These are phyloP conservation scores for Pleurotus sapidus DNA, from an alignment of 768 basidiomycete species.

Conservation along the genomic window DNA sequence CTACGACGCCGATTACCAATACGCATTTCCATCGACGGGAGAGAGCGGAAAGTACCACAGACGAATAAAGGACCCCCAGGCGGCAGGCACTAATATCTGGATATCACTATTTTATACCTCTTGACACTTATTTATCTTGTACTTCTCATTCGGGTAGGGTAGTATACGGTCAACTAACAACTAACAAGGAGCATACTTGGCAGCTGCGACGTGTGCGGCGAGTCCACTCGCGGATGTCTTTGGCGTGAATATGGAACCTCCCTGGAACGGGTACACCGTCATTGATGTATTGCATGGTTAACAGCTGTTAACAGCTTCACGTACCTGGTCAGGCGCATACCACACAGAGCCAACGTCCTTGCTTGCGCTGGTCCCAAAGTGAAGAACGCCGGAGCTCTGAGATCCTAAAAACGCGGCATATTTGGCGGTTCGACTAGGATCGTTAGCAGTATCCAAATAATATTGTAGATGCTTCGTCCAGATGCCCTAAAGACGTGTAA, in stretches of 20 bases:
- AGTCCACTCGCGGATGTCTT: conserved; percentile 41
- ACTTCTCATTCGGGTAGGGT: background rate
- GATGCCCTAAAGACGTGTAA: conserved; percentile 32
- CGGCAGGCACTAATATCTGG: background rate
- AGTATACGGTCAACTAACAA: background rate
- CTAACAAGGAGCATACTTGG: conserved; percentile 40
- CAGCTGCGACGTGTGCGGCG: conserved; percentile 39
- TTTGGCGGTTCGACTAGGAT: conserved; percentile 37
- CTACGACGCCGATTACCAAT: conserved; percentile 24
- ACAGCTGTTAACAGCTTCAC: background rate
- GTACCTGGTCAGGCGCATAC: conserved; percentile 40
- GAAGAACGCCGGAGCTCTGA: conserved; percentile 40
- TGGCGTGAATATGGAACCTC: conserved; percentile 41
- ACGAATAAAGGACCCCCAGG: conserved; percentile 7
- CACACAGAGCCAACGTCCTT: conserved; percentile 45
- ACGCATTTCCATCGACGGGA: conserved; percentile 26
- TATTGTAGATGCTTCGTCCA: conserved; percentile 52
- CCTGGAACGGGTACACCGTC: conserved; percentile 17
- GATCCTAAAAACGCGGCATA: conserved; percentile 38
- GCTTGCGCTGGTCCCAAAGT: conserved; percentile 36
- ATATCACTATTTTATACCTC: conserved; percentile 9
- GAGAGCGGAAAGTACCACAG: conserved; percentile 14
- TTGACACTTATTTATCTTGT: background rate
- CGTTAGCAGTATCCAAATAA: conserved; percentile 45
- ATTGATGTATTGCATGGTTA: background rate